Conservation (phyloP, 345 rosid species). For the Gynandropsis gynandra region DNA sequence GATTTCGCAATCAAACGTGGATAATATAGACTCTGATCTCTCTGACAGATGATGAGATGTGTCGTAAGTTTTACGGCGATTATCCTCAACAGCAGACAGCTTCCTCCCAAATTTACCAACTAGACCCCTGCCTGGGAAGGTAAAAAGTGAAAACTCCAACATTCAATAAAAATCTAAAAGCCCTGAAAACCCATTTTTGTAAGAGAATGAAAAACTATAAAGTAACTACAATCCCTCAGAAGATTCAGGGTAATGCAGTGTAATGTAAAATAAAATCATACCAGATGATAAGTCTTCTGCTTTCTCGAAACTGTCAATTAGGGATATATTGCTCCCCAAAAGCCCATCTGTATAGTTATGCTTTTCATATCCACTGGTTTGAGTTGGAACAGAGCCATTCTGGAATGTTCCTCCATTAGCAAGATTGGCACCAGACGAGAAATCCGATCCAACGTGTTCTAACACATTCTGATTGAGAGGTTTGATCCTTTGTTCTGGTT, state of each 20-base stretch:
- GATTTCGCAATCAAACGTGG: constrained; percentile 71
- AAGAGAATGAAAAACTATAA: not conserved
- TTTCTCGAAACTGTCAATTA: constrained; percentile 50
- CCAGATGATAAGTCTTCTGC: constrained; percentile 68
- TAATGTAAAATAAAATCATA: constrained; percentile 15
- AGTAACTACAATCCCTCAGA: constrained; percentile 5
- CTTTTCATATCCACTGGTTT: constrained; percentile 43
- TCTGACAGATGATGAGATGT: constrained; percentile 37
- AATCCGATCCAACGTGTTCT: constrained; percentile 55
- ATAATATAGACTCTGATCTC: constrained; percentile 54
- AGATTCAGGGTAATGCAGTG: not conserved
- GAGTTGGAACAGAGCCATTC: constrained; percentile 34
- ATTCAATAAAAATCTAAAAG: not conserved
- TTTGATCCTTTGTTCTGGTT: constrained; percentile 41
- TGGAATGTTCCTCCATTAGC: constrained; percentile 46
- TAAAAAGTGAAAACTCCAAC: not conserved
- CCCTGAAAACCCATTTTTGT: too few relatives aligned
- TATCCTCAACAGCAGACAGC: constrained; percentile 45
- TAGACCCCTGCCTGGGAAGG: constrained; percentile 46
- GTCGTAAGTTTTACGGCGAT: constrained; percentile 55
- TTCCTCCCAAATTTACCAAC: constrained; percentile 52
- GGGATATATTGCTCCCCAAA: constrained; percentile 38
- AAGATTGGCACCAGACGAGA: constrained; percentile 55
- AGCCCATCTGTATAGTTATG: constrained; percentile 34
- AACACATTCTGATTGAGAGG: constrained; percentile 34